Evolutionary conservation across 768 basidiomycete genomes (phyloP).

Genomic region (Tricholoma furcatifolium): DNA sequence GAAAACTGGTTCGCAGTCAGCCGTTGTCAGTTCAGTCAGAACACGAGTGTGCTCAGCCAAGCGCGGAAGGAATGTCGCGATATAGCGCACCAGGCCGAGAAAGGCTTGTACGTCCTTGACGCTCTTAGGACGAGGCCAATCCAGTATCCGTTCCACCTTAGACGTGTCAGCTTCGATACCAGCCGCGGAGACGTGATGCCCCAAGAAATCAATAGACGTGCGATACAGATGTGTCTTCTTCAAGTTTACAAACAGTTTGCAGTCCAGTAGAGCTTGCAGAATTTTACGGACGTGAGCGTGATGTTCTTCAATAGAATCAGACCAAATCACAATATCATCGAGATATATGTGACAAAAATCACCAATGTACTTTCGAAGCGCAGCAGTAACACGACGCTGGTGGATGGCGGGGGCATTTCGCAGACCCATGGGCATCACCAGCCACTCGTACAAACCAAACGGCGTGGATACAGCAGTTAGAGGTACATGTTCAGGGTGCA

Average conservation of each 20-base stretch:
- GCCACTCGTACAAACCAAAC: no score
- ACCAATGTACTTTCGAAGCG: no score
- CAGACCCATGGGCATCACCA: no score
- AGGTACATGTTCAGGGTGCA: slow-evolving; percentile 28
- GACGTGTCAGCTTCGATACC: slow-evolving; percentile 3
- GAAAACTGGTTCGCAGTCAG: slow-evolving; percentile 3
- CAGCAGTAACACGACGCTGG: no score
- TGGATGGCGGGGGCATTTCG: no score
- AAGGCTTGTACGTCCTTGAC: slow-evolving; percentile 14
- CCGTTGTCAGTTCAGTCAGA: background rate
- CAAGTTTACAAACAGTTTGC: no score
- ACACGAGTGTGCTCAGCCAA: slow-evolving; percentile 14
- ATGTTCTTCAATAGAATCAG: no score
- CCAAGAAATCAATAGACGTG: slow-evolving; percentile 9
- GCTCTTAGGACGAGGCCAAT: slow-evolving; percentile 18
- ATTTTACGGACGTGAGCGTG: no score
- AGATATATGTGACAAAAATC: no score
- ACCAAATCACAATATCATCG: no score
- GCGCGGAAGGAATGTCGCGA: slow-evolving; percentile 21
- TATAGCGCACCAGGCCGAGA: slow-evolving; percentile 18
- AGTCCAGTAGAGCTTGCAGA: no score
- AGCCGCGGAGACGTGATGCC: background rate
- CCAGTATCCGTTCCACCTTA: slow-evolving; percentile 20
- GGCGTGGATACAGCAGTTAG: no score
- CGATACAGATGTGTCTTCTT: slow-evolving; percentile 24